Base-by-base conservation (phyloP, 2,329 filamentous ascomycete genomes). In the Orbilia oligospora region DNA sequence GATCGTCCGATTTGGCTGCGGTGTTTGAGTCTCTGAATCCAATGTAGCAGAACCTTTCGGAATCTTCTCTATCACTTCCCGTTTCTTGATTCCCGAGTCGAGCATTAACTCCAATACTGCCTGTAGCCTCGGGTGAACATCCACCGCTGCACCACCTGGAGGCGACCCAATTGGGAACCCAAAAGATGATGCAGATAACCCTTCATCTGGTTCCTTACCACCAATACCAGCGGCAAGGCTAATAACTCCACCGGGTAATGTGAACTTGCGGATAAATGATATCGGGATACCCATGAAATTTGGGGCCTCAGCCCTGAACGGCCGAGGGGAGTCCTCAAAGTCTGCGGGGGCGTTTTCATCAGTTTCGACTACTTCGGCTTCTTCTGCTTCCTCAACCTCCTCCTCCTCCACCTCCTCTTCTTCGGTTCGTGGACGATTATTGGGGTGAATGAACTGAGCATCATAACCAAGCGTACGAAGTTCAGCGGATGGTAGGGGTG, bases 41-140 rank as follows among this genome's bases (percentile, higher is more conserved):
- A 83, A 80, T 71, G 84, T 85, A 20, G 41, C 22, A 18, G 44
- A 14, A 10, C 27, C 20, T 33, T 58, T 69, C 27, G 44, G 27
- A 3, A 41, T 48, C 51, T 55, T 78, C 3, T 77, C 65, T 41
- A 65, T 55, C 10, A 48, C 55, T 30, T 72, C 64, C 20, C 73
- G 67, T 44, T 77, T 77, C 49, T 71, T 77, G 20, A 67, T 77
- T 0, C 87, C 86, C 1, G 87, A 86, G 53, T 85, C 84, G 27
- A 90, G 84, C n/a, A 92, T 84, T 56, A 87, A 86, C 56, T 90
- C 88, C 49, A 92, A 81, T 5, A 77, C 73, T 1, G 73, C 61
- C 27, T 77, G 73, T 36, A 77, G 33, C 27, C 66, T 77, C 0
- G 67, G 73, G 22, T 77, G 41, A 10, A 36, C 18, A 30, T 76